A percentile compares a stretch with the other conserved stretches of the same genome.
Conservation (phyloP, 768 basidiomycete species). For the Phlebiopsis flavidoalba region DNA sequence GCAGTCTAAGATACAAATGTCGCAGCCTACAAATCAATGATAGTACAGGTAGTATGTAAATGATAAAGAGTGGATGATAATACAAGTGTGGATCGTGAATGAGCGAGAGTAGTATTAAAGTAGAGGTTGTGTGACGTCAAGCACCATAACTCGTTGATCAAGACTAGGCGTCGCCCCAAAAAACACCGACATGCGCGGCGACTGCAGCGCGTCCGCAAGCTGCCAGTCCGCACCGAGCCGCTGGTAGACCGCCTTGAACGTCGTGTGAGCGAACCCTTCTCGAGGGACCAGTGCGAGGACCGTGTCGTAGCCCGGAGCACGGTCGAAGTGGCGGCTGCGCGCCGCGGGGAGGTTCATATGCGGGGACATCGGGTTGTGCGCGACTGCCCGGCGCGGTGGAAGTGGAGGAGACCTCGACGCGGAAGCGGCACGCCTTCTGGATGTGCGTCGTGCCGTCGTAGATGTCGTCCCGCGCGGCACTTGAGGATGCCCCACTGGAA, state of each 20-base stretch:
- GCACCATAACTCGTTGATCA: conserved; percentile 17
- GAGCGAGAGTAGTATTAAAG: neutral
- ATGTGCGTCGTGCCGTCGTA: conserved; percentile 35
- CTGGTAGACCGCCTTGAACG: conserved; percentile 75
- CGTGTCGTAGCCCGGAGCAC: conserved; percentile 41
- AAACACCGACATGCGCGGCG: conserved; percentile 14
- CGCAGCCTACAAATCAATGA: neutral
- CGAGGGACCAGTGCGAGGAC: conserved; percentile 67
- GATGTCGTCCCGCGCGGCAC: conserved; percentile 48
- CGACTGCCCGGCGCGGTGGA: conserved; percentile 4
- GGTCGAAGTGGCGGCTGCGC: conserved; percentile 16
- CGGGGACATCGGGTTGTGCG: conserved; percentile 20
- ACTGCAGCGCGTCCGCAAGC: conserved; percentile 28
- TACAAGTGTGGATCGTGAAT: neutral
- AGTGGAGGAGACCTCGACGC: conserved; percentile 61
- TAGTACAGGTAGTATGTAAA: neutral
- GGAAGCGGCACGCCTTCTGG: conserved; percentile 77
- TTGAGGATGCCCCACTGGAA: conserved; percentile 36
- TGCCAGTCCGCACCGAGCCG: conserved; percentile 68
- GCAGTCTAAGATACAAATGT: neutral
- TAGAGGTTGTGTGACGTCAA: neutral
- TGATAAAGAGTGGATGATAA: neutral
- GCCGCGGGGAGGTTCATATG: conserved; percentile 19
- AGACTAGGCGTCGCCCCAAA: conserved; percentile 13
- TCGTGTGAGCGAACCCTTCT: conserved; percentile 88